A percentile compares a stretch with the other conserved stretches of the same genome.
Evolutionary conservation across 306 rosid genomes (phyloP).

Genomic region (Ochetophila trinervis): DNA sequence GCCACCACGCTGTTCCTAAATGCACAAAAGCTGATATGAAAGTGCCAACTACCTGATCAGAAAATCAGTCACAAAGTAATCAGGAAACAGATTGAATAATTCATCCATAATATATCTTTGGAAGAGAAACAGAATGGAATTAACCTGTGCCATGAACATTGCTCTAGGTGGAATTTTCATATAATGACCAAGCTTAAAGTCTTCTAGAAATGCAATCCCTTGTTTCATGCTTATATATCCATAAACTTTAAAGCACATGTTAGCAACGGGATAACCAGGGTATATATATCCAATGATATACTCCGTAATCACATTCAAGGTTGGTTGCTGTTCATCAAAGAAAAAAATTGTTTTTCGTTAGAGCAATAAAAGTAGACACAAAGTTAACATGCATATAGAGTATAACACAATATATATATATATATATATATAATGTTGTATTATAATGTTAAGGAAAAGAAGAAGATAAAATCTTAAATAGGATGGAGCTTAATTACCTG

Average conservation of each 20-base stretch:
- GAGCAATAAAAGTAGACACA: not conserved
- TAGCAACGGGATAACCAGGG: conserved; percentile 87
- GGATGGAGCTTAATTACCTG: conserved; percentile 39
- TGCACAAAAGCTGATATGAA: conserved; percentile 55
- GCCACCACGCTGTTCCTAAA: conserved; percentile 84
- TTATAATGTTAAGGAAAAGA: not conserved
- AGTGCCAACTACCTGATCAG: conserved; percentile 57
- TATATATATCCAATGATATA: conserved; percentile 72
- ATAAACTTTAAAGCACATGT: conserved; percentile 67
- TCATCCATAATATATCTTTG: not conserved
- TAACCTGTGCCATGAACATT: conserved; percentile 84
- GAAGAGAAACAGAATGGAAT: not conserved
- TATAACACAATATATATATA: not conserved
- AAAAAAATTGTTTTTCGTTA: not conserved
- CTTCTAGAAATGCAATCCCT: conserved; percentile 64
- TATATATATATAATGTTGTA: not conserved
- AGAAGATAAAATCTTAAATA: conserved; percentile 1
- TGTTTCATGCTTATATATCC: conserved; percentile 75
- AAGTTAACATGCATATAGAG: not conserved
- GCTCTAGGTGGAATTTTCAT: conserved; percentile 89
- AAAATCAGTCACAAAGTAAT: not conserved
- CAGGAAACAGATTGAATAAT: not conserved
- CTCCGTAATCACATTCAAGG: conserved; percentile 69
- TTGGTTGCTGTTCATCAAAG: conserved; percentile 41
- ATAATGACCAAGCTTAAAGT: conserved; percentile 91